Percentiles rank a stretch among this genome's conserved stretches.
phyloP scores from a whole-genome alignment of 192 early-diverging fungal genomes.

The Mortierella antarctica region DNA sequence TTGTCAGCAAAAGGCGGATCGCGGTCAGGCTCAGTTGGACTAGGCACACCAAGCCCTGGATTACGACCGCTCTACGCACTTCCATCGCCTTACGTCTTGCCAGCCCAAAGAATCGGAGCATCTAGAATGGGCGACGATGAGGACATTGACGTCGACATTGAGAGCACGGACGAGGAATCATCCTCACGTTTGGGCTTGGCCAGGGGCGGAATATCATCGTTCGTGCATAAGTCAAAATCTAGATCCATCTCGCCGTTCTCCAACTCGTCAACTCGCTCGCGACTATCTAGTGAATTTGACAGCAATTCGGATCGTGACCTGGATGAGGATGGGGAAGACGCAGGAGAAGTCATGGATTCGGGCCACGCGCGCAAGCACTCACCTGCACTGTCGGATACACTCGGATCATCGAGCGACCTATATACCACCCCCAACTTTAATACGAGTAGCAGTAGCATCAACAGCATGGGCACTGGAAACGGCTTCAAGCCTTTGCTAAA shows the following conservation, averaged over 20 bases:
- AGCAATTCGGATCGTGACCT: constrained; percentile 29
- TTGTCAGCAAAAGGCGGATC: constrained; percentile 30
- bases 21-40: constrained; percentile 25
- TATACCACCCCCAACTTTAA: constrained; percentile 45
- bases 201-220: constrained; percentile 2
- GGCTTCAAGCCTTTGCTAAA: constrained; percentile 29
- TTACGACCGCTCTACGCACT: constrained; percentile 22
- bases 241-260: constrained; percentile 52
- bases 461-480: constrained; percentile 24
- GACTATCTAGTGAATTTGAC: constrained; percentile 45
- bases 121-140: constrained; percentile 45
- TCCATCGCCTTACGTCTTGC: constrained; percentile 13
- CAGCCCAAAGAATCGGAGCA: constrained; percentile 7
- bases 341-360: constrained; percentile 17
- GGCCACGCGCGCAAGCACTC: constrained; percentile 21
- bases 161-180: constrained; percentile 41
- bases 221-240: constrained; percentile 25
- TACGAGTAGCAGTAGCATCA: constrained; percentile 48
- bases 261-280: constrained; percentile 34
- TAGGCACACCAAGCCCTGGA: constrained; percentile 43
- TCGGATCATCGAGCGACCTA: constrained; percentile 29
- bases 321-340: constrained; percentile 17
- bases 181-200: constrained; percentile 9
- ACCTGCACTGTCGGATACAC: constrained; percentile 24
- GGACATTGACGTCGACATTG: constrained; percentile 46